A percentile compares a stretch with the other conserved stretches of the same genome.
phyloP scores from a whole-genome alignment of 129 eudicot species.

The Smallanthus sonchifolius region DNA sequence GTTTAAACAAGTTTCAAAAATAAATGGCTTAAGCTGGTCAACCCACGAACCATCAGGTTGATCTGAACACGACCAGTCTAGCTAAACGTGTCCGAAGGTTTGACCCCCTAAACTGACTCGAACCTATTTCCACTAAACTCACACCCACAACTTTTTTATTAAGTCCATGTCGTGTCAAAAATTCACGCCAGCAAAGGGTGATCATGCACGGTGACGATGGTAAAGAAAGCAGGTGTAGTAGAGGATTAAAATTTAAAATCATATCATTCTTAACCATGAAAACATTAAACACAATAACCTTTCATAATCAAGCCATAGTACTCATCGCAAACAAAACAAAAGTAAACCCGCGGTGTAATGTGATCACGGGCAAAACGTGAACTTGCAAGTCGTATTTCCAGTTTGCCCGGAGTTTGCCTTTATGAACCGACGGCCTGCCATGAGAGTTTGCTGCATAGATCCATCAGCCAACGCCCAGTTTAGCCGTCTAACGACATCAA shows the following conservation, averaged over 20 bases:
- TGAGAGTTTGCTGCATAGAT: slow-evolving; percentile 40
- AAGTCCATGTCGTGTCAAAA: too few species aligned
- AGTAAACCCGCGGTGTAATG: neutral
- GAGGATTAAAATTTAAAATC: neutral
- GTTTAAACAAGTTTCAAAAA: too few species aligned
- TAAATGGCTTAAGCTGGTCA: too few species aligned
- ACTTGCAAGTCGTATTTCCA: slow-evolving; percentile 48
- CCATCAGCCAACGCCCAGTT: slow-evolving; percentile 44
- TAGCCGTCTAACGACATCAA: slow-evolving; percentile 32
- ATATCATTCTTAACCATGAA: neutral
- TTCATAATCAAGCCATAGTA: neutral
- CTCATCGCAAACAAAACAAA: neutral
- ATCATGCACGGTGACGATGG: too few species aligned
- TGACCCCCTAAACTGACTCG: too few species aligned
- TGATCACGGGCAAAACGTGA: slow-evolving; percentile 43
- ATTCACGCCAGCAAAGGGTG: too few species aligned
- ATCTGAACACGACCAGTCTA: too few species aligned
- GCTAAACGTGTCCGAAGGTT: too few species aligned
- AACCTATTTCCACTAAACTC: too few species aligned
- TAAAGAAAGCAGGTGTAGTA: neutral
- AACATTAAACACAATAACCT: neutral
- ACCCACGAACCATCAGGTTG: too few species aligned
- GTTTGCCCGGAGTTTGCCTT: slow-evolving; percentile 65
- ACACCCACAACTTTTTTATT: too few species aligned
- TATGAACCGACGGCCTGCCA: slow-evolving; percentile 56